Base-by-base conservation (phyloP, 1,284 basidiomycete genomes). In the Cryptococcus wingfieldii region DNA sequence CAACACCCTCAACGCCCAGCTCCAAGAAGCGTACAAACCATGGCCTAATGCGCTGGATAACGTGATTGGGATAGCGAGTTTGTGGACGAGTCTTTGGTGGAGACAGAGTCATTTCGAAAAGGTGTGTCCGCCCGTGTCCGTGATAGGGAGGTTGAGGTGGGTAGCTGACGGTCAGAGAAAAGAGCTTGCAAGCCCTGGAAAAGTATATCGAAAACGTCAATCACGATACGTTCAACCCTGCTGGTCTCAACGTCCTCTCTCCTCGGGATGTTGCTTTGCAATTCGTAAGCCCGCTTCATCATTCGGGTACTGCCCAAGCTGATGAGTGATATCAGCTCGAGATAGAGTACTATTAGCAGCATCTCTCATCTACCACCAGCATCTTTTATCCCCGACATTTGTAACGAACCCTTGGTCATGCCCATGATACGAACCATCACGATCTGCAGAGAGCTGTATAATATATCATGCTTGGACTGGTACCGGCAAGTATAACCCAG, bases 221-320 rank as follows among this genome's bases (percentile, higher is more conserved):
- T 59, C 51, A 60, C 34, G 64, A 69, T 13, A 42, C 72, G 34
- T 79, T 79, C 65, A 78, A 81, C 54, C 71, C 72, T 3, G 70
- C 64, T 1, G 80, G 81, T 0, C 62, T 82, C 31, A 79, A 79
- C 47, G 61, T 81, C 8, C 69, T 79, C 9, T 68, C 74, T n/a
- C 81, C 81, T 3, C 58, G 71, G 23, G 64, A 69, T 49, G 75
- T 75, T 5, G 80, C 78, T 7, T 75, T 79, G 53, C 76, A 81
- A 64, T 82, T 78, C 56, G 79, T 80, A 55, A 70, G 78, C 70
- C 27, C 5, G n/a, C 5, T 13, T 34, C 4, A 38, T 48, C 23
- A 38, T 7, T 38, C 23, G 6, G 38, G 10, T 34, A 8, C n/a
- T 47, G 19, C 27, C 18, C 27, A 10, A 28, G 25, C n/a, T n/a